Base-by-base conservation (phyloP, 176 grass and related monocot species). In the Olyra latifolia region DNA sequence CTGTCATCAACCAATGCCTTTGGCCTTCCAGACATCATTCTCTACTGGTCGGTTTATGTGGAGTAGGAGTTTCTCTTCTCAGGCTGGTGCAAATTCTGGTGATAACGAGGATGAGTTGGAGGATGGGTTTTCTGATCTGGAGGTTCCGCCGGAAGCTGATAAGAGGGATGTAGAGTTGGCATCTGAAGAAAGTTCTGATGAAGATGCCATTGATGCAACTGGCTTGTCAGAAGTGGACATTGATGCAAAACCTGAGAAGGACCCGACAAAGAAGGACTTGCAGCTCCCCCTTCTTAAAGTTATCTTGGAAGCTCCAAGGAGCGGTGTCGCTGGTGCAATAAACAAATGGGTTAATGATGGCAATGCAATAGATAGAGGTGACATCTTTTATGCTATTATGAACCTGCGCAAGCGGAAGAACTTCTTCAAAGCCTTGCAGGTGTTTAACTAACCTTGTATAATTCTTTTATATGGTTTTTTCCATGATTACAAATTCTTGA, bases 51-150 rank as follows among this genome's bases (percentile, higher is more conserved):
- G 24, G 24, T 86, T 83, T 43, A 4, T 79, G 50, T 91, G 70
- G 47, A 62, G 74, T 39, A 80, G 88, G 80, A 79, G 80, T 74
- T 83, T 99, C 75, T 91, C 96, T 66, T 93, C 96, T 62, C 75
- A 95, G 65, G 80, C 71, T 19, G 66, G 86, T 64, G 29, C 66
- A 77, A 91, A 79, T 62, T 89, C 90, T 57, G 81, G 62, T 86
- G 72, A 86, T 68, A 88, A 86, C n/a, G 78, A 83, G 4, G 75
- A 88, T 77, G 86, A 82, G 76, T 78, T 89, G 35, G 87, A 88
- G 48, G 84, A 99, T 8, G 93, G 90, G 20, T 95, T 99, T 87
- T 93, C 96, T 84, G 92, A 99, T 87, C 79, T 95, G 5, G 92
- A 95, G 24, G 77, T 80, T 44, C 72, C 84, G 7, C 73, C 85